Evolutionary conservation across 1,284 basidiomycete genomes (phyloP).

Genomic region (Pholiota adiposa): DNA sequence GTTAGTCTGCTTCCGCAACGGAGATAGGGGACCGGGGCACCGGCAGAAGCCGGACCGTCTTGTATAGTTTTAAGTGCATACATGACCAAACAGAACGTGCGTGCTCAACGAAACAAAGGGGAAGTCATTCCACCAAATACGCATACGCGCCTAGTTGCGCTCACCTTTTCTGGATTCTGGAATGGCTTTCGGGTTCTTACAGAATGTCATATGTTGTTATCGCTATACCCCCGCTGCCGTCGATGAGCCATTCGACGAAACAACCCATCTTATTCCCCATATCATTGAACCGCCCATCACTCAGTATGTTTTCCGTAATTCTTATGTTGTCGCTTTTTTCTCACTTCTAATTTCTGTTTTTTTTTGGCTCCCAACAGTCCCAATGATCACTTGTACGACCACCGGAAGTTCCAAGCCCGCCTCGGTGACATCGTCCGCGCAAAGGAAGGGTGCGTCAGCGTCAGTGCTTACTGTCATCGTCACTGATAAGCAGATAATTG

Average conservation of each 20-base stretch:
- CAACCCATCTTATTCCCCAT: constrained; percentile 30
- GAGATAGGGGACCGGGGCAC: too few species aligned
- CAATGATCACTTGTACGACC: constrained; percentile 43
- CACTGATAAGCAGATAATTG: constrained; percentile 1
- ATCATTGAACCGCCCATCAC: constrained; percentile 17
- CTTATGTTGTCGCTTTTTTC: constrained; percentile 11
- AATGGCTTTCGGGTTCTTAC: constrained; percentile 24
- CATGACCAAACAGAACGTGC: not conserved
- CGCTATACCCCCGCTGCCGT: constrained; percentile 4
- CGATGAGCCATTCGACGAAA: constrained; percentile 22
- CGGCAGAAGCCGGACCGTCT: not conserved
- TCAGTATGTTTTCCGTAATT: constrained; percentile 25
- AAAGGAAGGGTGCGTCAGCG: constrained; percentile 59
- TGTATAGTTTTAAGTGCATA: not conserved
- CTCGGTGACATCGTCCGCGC: constrained; percentile 62
- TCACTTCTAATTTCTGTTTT: constrained; percentile 6
- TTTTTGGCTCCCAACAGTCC: too few species aligned
- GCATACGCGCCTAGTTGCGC: not conserved
- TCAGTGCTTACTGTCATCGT: constrained; percentile 5
- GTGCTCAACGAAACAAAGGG: not conserved
- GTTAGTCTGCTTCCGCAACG: not conserved
- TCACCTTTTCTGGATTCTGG: not conserved
- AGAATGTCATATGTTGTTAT: constrained; percentile 25
- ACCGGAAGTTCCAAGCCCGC: constrained; percentile 55
- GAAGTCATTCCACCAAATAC: not conserved